Conservation (phyloP, 345 rosid genomes). For the Mercurialis annua region DNA sequence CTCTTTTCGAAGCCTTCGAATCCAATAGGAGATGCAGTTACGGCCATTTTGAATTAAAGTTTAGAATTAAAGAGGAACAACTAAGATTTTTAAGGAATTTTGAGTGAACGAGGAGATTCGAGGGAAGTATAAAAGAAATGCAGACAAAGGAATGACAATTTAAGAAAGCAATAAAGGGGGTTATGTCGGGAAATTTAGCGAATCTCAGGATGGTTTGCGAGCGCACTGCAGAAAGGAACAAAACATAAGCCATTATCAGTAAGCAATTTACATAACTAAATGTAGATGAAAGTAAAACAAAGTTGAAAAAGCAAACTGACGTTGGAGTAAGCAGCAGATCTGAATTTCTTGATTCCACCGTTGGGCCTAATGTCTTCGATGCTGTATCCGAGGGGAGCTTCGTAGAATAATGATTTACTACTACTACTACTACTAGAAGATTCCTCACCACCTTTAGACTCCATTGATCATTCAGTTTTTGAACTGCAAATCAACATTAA, state of each 20-base stretch:
- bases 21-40: slow-evolving; percentile 69
- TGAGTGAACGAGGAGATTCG: slow-evolving; percentile 46
- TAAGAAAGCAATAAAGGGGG: slow-evolving; percentile 16
- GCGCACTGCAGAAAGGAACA: slow-evolving; percentile 24
- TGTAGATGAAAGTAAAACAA: neutral
- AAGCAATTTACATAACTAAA: neutral
- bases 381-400: slow-evolving; percentile 37
- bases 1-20: slow-evolving; percentile 94
- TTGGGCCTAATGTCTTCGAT: slow-evolving; percentile 33
- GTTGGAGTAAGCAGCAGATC: slow-evolving; percentile 38
- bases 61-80: too few species aligned
- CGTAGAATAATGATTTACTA: slow-evolving; percentile 27
- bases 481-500: neutral
- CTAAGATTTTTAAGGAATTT: slow-evolving; percentile 28
- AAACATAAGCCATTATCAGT: neutral
- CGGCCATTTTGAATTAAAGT: slow-evolving; percentile 38
- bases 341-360: slow-evolving; percentile 36
- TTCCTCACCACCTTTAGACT: slow-evolving; percentile 36
- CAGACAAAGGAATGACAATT: neutral
- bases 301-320: slow-evolving; percentile 15
- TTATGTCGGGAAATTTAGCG: slow-evolving; percentile 10
- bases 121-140: slow-evolving; percentile 30
- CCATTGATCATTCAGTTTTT: slow-evolving; percentile 33
- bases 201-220: slow-evolving; percentile 26
- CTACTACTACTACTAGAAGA: slow-evolving; percentile 26